These are phyloP conservation scores for Thalassiosira sp. DNA, from an alignment of 352 stramenopile species.

Conservation along the genomic window DNA sequence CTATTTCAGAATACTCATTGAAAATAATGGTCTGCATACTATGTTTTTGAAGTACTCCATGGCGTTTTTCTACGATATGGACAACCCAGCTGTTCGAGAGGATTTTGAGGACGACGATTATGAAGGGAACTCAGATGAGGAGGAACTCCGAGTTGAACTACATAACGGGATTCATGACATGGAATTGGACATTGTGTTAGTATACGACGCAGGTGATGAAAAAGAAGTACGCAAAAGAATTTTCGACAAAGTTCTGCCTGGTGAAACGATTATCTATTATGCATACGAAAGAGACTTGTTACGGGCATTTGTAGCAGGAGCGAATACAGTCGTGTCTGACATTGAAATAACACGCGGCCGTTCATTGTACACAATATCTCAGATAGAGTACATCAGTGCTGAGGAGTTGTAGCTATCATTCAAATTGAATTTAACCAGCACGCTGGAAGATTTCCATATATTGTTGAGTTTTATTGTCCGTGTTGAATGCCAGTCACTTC, in stretches of 20 bases:
- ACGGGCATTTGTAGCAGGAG: neutral
- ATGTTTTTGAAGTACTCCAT: constrained; percentile 26
- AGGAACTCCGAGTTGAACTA: neutral
- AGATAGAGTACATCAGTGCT: neutral
- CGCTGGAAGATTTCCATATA: too few relatives aligned
- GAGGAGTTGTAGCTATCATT: neutral
- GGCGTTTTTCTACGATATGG: constrained; percentile 45
- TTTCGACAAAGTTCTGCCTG: neutral
- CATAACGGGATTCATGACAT: neutral
- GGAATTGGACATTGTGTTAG: neutral
- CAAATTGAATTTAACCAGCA: too few relatives aligned
- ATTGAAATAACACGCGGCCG: neutral
- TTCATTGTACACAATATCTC: neutral
- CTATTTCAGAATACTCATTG: neutral
- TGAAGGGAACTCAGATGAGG: neutral
- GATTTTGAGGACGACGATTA: neutral
- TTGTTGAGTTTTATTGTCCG: too few relatives aligned
- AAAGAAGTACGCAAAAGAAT: neutral
- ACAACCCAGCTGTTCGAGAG: constrained; percentile 22
- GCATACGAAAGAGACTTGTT: neutral
- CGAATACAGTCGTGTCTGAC: constrained; percentile 1
- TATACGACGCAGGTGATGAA: constrained; percentile 1
- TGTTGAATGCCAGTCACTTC: too few relatives aligned
- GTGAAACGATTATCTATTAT: neutral
- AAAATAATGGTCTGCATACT: neutral